Base-by-base conservation (phyloP, 345 rosid genomes). In the Bruguiera gymnorhiza region DNA sequence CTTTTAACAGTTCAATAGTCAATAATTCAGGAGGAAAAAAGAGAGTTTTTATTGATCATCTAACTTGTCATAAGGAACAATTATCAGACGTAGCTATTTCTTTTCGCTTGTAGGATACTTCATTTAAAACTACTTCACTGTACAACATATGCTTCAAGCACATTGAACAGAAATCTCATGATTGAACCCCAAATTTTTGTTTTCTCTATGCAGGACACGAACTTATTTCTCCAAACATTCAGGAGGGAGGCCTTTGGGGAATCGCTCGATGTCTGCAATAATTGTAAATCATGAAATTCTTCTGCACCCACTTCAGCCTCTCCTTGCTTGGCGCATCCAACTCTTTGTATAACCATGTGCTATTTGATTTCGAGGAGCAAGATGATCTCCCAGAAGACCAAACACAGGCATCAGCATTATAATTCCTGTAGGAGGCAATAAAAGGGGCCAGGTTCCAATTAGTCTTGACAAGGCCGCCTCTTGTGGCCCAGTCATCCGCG, bases 401-500 rank as follows among this genome's bases (percentile, higher is more conserved):
- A 55, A 11, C 27, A 20, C 59, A 55, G 29, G 59, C 59, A 26
- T 23, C 15, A 26, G 59, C 4, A 55, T 55, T 55, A 13, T n/a
- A 55, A 26, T 23, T 55, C 29, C 29, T 23, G 21, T 3, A 55
- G 11, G 16, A 23, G 10, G 59, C 59, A 55, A 13, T 21, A 13
- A 55, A 55, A 55, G 59, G 59, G 10, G 59, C 59, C 27, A 23
- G 59, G 15, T 29, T 55, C 59, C 59, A 55, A 13, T 55, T 26
- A n/a, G 59, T 55, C 27, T 55, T 55, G 5, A 55, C 59, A n/a
- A 55, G 59, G 24, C 59, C 59, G 8, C 30, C 59, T 55, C 59
- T 55, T 6, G 59, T 55, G 30, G 59, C 59, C 59, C 59, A 55
- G 59, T 55, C 59, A n/a, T 55, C 29, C 27, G 59, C 59, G 15